These are phyloP conservation scores for Phytophthora sansomeana DNA, from an alignment of 352 stramenopile genomes.

Conservation along the genomic window DNA sequence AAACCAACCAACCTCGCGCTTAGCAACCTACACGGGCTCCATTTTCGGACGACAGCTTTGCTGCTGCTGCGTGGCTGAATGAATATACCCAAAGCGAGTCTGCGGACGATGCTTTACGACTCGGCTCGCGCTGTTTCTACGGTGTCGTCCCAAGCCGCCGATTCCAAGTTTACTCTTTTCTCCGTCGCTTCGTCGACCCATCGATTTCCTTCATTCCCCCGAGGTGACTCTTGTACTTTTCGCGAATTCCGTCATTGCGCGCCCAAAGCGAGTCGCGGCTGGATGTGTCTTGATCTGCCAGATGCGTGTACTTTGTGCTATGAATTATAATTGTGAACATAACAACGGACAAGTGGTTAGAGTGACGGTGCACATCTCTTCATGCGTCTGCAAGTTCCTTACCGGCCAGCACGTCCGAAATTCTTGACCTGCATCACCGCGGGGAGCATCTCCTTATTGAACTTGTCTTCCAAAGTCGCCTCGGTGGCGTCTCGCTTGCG, in stretches of 20 bases:
- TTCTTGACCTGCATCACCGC: conserved; percentile 99
- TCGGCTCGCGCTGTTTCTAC: conserved; percentile 51
- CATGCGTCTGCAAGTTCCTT: conserved; percentile 21
- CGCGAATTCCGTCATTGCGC: conserved; percentile 80
- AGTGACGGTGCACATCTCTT: conserved; percentile 1
- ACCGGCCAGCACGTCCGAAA: conserved; percentile 96
- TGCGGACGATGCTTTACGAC: conserved; percentile 44
- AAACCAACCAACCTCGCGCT: conserved; percentile 41
- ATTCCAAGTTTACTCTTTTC: conserved; percentile 69
- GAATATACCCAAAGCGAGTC: conserved; percentile 54
- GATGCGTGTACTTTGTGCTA: conserved; percentile 98
- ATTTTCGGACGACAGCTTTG: conserved; percentile 41
- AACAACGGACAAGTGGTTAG: conserved; percentile 19
- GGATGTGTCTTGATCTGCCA: conserved; percentile 97
- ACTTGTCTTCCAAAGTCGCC: conserved; percentile 93
- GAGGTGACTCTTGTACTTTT: conserved; percentile 82
- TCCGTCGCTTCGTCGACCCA: conserved; percentile 56
- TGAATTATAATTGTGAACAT: conserved; percentile 30
- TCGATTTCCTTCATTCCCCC: conserved; percentile 81
- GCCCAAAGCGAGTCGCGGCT: conserved; percentile 81
- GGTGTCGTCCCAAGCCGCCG: conserved; percentile 40
- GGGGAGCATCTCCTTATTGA: conserved; percentile 94
- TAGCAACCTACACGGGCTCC: conserved; percentile 39
- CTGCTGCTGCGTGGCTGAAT: conserved; percentile 45
- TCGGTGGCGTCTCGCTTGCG: conserved; percentile 90